Percentiles rank a stretch among this genome's conserved stretches.
Conservation (phyloP, 2,329 filamentous ascomycete species). For the Alternaria sp. region DNA sequence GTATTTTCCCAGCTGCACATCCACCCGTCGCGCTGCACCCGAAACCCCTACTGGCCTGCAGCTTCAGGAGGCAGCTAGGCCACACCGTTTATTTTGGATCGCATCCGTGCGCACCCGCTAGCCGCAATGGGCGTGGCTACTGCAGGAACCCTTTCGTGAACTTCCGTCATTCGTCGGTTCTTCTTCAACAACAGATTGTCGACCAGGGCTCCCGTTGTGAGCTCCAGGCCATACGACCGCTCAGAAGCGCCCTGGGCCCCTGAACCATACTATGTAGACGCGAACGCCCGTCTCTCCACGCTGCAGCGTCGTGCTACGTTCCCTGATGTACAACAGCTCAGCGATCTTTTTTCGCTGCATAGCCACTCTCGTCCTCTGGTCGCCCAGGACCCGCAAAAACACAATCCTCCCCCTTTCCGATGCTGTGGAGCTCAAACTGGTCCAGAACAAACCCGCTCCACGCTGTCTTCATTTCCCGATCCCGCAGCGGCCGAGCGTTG, state of each 20-base stretch:
- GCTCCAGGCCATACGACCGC: slow-evolving; percentile 20
- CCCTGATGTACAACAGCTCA: background rate
- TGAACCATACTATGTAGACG: slow-evolving; percentile 14
- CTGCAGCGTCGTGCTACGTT: background rate
- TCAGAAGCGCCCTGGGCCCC: slow-evolving; percentile 30
- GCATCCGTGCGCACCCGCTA: slow-evolving; percentile 12
- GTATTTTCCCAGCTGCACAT: slow-evolving; percentile 16
- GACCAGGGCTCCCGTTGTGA: slow-evolving; percentile 16
- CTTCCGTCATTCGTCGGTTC: slow-evolving; percentile 26
- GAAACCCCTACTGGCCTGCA: slow-evolving; percentile 4
- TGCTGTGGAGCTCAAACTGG: slow-evolving; percentile 18
- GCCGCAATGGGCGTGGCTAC: slow-evolving; percentile 9
- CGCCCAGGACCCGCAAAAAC: slow-evolving; percentile 7
- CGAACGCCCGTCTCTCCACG: background rate
- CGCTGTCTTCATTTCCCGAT: slow-evolving; percentile 41
- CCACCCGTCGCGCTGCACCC: slow-evolving; percentile 10
- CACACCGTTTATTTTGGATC: slow-evolving; percentile 30
- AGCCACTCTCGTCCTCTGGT: background rate
- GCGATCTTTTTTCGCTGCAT: background rate
- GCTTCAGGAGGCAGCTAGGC: slow-evolving; percentile 24
- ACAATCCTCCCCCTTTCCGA: slow-evolving; percentile 20
- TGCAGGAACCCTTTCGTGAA: slow-evolving; percentile 28
- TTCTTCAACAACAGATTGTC: slow-evolving; percentile 20
- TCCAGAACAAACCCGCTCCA: slow-evolving; percentile 24
- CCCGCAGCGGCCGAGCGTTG: slow-evolving; percentile 34